Evolutionary conservation across 306 rosid genomes (phyloP).

Genomic region (Malus fusca): DNA sequence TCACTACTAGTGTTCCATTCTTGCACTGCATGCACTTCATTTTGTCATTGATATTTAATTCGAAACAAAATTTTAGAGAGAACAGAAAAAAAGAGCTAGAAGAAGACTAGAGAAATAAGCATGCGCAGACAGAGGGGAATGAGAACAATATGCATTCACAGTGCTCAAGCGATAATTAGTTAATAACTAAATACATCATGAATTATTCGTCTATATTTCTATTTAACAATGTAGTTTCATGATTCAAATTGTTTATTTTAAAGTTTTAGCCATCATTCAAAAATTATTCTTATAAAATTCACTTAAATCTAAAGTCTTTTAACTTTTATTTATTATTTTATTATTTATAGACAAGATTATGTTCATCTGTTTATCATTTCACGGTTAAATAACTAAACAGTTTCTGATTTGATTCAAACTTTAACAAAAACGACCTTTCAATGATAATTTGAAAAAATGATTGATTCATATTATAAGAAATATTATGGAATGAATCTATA

Average conservation of each 20-base stretch:
- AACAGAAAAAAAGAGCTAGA: neutral
- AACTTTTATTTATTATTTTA: no score
- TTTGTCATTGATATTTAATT: neutral
- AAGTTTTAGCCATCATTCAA: neutral
- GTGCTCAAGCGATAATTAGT: neutral
- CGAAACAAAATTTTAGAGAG: neutral
- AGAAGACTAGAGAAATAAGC: neutral
- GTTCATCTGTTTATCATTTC: no score
- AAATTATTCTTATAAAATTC: no score
- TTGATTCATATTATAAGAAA: neutral
- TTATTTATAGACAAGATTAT: no score
- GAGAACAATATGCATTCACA: neutral
- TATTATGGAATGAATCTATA: no score
- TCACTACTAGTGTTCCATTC: neutral
- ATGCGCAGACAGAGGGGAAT: neutral
- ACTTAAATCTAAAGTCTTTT: neutral
- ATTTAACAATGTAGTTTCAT: neutral
- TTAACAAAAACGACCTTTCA: neutral
- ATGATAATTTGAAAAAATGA: no score
- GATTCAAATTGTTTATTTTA: neutral
- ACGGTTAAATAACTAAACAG: neutral
- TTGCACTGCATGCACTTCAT: neutral
- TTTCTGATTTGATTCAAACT: no score
- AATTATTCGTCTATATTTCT: no score
- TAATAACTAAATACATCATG: no score